These are phyloP conservation scores for Staphylotrichum longicolle DNA, from an alignment of 495 filamentous ascomycete genomes.

Conservation along the genomic window DNA sequence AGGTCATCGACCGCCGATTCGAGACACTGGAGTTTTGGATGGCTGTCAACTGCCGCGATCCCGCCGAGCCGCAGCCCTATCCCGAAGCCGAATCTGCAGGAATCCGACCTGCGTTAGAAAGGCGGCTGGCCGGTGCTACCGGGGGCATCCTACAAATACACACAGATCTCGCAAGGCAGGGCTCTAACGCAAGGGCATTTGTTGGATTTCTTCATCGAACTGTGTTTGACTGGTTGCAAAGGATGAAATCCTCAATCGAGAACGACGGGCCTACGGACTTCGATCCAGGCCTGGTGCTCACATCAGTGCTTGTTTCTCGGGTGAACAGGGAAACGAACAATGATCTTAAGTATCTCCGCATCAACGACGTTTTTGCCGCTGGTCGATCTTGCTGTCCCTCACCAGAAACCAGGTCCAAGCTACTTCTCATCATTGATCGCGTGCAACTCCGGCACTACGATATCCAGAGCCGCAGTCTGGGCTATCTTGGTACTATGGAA, in stretches of 20 bases:
- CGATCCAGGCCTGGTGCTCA: background rate
- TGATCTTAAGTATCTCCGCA: too few species aligned
- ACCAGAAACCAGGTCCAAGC: background rate
- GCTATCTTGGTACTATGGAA: background rate
- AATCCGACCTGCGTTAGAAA: background rate
- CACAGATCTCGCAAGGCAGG: too few species aligned
- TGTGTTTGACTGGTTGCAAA: background rate
- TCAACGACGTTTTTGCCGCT: background rate
- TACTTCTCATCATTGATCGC: background rate
- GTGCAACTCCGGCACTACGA: background rate
- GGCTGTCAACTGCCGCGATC: background rate
- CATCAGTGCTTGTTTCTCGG: background rate
- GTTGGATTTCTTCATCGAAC: background rate
- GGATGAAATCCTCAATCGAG: background rate
- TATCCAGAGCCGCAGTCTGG: background rate
- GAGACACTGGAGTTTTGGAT: background rate
- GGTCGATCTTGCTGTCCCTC: background rate
- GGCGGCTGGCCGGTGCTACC: background rate
- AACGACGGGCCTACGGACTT: background rate
- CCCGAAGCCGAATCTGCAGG: background rate
- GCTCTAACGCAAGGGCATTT: background rate
- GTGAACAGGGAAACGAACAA: background rate
- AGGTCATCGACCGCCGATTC: background rate
- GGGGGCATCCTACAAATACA: background rate
- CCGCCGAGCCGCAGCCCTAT: background rate